These are phyloP conservation scores for Conticribra guillardii DNA, from an alignment of 108 stramenopile genomes.

Conservation along the genomic window DNA sequence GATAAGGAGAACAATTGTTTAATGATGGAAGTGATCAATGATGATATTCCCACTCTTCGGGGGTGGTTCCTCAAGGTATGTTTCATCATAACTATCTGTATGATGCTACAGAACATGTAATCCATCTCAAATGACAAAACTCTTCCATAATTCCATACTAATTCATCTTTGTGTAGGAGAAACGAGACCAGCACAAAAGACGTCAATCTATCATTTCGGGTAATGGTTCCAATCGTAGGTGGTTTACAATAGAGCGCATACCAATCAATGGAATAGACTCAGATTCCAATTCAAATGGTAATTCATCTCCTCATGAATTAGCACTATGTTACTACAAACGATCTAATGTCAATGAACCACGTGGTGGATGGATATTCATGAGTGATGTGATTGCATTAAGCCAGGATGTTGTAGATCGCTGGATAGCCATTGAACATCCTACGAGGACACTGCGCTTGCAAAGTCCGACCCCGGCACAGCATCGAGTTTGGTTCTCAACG, in stretches of 20 bases:
- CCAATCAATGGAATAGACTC: background rate
- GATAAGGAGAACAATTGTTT: background rate
- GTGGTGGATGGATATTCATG: conserved; percentile 36
- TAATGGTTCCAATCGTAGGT: conserved; percentile 1
- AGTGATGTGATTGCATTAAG: conserved; percentile 25
- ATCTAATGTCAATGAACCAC: conserved; percentile 11
- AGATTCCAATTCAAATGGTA: conserved; percentile 13
- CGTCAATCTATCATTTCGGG: conserved; percentile 13
- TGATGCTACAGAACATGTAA: background rate
- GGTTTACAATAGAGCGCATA: conserved; percentile 12
- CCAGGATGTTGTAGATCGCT: conserved; percentile 27
- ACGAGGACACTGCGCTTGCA: conserved; percentile 36
- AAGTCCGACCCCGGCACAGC: conserved; percentile 36
- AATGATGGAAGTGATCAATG: background rate
- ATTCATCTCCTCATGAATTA: conserved; percentile 7
- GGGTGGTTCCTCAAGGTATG: conserved; percentile 41
- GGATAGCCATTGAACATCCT: conserved; percentile 39
- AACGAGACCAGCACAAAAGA: conserved; percentile 31
- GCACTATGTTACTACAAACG: conserved; percentile 32
- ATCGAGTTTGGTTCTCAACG: conserved; percentile 37
- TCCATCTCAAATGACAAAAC: background rate
- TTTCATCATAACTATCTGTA: background rate
- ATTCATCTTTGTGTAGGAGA: conserved; percentile 26
- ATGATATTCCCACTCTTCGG: conserved; percentile 24
- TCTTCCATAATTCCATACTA: background rate